phyloP scores from a whole-genome alignment of 345 rosid species.

The Acer yangbiense region DNA sequence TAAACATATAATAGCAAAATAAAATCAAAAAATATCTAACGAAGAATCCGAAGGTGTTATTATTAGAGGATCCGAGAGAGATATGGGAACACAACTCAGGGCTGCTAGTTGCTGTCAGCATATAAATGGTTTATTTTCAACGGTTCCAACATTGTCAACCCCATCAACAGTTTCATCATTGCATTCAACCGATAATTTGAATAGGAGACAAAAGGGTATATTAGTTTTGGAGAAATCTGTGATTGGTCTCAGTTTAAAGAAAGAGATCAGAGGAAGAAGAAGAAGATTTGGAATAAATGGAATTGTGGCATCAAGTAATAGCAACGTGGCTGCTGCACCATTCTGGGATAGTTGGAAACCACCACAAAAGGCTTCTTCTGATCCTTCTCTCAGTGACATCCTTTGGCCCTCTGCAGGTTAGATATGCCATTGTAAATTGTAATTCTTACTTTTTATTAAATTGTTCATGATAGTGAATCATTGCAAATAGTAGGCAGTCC shows the following conservation, averaged over 20 bases:
- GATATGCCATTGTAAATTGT: neutral
- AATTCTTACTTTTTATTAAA: neutral
- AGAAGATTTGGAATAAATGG: neutral
- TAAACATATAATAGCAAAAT: too few relatives aligned
- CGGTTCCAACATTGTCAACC: neutral
- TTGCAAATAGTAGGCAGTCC: too few relatives aligned
- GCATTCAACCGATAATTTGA: neutral
- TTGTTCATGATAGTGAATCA: neutral
- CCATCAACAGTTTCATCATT: neutral
- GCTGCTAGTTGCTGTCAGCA: conserved; percentile 3
- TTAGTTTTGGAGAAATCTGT: conserved; percentile 4
- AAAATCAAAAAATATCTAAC: neutral
- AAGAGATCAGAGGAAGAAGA: neutral
- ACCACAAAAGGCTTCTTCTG: conserved; percentile 53
- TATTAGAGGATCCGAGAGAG: conserved; percentile 1
- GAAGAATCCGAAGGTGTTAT: neutral
- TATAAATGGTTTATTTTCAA: neutral
- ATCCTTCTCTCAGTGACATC: conserved; percentile 69
- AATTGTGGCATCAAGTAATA: conserved; percentile 31
- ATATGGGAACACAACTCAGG: conserved; percentile 8
- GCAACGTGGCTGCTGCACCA: conserved; percentile 43
- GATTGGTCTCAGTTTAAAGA: neutral
- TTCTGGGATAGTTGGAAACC: conserved; percentile 83
- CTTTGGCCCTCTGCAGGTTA: conserved; percentile 96
- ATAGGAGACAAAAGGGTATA: neutral